A percentile compares a stretch with the other conserved stretches of the same genome.
Conservation (phyloP, 805 yeast genomes). For the Tanozyma kutaoensis region DNA sequence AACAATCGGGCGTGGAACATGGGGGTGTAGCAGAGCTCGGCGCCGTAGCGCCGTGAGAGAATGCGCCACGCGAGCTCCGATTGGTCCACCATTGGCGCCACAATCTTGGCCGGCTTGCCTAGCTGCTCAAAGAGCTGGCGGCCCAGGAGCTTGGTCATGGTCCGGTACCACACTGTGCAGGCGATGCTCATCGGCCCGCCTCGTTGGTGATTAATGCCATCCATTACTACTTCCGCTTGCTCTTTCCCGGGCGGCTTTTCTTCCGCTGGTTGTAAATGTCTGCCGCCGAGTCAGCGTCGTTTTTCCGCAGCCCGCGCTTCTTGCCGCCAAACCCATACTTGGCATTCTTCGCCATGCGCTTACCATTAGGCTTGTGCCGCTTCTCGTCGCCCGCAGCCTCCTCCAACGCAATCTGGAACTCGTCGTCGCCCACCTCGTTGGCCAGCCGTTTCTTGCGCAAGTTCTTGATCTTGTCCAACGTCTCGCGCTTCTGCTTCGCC, state of each 20-base stretch:
- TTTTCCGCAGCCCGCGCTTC: constrained; percentile 60
- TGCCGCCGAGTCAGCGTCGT: constrained; percentile 58
- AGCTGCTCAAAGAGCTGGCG: constrained; percentile 56
- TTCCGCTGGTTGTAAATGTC: constrained; percentile 40
- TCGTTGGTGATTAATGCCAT: neutral
- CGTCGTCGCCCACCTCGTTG: constrained; percentile 61
- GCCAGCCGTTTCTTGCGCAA: constrained; percentile 78
- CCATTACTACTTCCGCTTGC: constrained; percentile 24
- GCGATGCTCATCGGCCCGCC: no score
- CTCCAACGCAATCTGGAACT: constrained; percentile 82
- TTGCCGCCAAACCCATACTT: constrained; percentile 72
- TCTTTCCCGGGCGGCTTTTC: constrained; percentile 46
- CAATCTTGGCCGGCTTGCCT: constrained; percentile 69
- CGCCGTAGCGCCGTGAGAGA: constrained; percentile 78
- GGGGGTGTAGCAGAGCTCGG: constrained; percentile 89
- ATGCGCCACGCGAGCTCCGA: constrained; percentile 93
- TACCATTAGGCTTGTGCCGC: constrained; percentile 45
- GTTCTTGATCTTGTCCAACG: constrained; percentile 81
- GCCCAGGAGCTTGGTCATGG: constrained; percentile 25
- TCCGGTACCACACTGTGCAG: no score
- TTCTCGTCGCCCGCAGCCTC: constrained; percentile 61
- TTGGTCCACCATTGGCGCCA: constrained; percentile 99
- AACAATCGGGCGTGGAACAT: constrained; percentile 91
- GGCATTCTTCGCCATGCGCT: constrained; percentile 57
- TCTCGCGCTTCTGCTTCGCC: constrained; percentile 83